Evolutionary conservation across 2,329 filamentous ascomycete genomes (phyloP), one percentile per base, ranked within the genome.

Genomic region (Talaromyces islandicus): DNA sequence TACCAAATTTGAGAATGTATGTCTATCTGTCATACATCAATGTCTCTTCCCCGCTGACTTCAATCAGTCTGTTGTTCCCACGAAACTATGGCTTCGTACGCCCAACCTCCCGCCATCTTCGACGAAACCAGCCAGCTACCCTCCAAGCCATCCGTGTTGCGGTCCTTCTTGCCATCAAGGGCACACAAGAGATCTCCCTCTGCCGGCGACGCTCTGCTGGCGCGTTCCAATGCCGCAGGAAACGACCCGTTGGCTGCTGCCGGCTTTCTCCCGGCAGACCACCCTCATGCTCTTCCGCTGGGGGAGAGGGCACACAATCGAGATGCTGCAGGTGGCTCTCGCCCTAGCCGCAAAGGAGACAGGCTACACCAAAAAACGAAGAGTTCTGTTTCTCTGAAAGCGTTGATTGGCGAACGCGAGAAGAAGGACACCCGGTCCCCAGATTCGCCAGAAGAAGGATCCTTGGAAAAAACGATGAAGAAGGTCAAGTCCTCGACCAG

Each of bases 401-500:
- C 81, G 0, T 67, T 83, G 54, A 67, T 72, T 54, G 73, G 67
- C 55, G 77, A 77, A 60, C 80, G 79, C 60, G 79, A 79, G 65
- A 77, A 77, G 55, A 81, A 76, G 63, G 75, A 78, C 27, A 61
- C 61, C 19, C 73, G 71, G 55, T 35, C 60, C 9, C 24, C 56
- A 6, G 54, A 55, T 32, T 61, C 59, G 17, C 35, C 59, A 30
- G 71, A 72, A 43, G 55, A 64, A n/a, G 65, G 68, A 2, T 69
- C 67, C 56, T 60, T 73, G 59, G 67, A 74, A 66, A 72, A 76
- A 57, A 82, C 78, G 60, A 79, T 80, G 4, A 86, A 85, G 73
- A 95, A 93, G 78, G 84, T 84, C 41, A 96, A 93, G 74, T 96
- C 92, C 0, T 84, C 89, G 3, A 89, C 89, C 32, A 95, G 92